Base-by-base conservation (phyloP, 2,329 filamentous ascomycete species). In the Pyrenochaeta sp. region DNA sequence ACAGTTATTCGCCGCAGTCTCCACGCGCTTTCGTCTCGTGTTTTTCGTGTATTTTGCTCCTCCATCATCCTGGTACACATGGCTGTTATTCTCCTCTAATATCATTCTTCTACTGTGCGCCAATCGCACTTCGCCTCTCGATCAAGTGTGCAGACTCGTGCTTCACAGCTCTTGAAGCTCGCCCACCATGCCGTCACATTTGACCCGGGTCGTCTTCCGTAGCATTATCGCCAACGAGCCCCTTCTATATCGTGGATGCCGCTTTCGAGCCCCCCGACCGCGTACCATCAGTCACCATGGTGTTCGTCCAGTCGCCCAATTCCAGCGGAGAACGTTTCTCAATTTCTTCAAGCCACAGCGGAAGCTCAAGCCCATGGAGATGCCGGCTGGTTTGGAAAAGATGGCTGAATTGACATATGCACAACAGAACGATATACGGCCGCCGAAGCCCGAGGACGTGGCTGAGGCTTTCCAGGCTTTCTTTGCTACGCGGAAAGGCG, bases 341-440 rank as follows among this genome's bases (percentile, higher is more conserved):
- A 82, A 92, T 41, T 84, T 90, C 58, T 85, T 90, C 61, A 86
- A 87, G 64, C 78, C 85, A 9, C 82, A 86, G 15, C 81, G 85
- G 49, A 73, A 72, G 53, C 75, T 87, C 37, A 88, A 86, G 71
- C 81, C 85, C 18, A 81, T 87, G 45, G 82, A 87, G 64, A 79
- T 87, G 55, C 90, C 87, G 66, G 89, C 86, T 0, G 92, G 92
- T 47, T 85, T 92, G 67, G 85, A 87, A 60, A 84, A 83, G 14
- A 85, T 97, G 78, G 83, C 90, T 65, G 84, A 90, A 53, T 84
- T 91, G 72, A 80, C 84, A 46, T 85, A 85, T 61, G 84, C 86
- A 55, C 78, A 88, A 61, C 81, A 84, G 45, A 83, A 90, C 50
- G 82, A 84, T 45, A 80, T 87, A 31, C 85, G 91, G 30, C 83